Base-by-base conservation (phyloP, 2,329 filamentous ascomycete genomes). In the Trichoderma breve region DNA sequence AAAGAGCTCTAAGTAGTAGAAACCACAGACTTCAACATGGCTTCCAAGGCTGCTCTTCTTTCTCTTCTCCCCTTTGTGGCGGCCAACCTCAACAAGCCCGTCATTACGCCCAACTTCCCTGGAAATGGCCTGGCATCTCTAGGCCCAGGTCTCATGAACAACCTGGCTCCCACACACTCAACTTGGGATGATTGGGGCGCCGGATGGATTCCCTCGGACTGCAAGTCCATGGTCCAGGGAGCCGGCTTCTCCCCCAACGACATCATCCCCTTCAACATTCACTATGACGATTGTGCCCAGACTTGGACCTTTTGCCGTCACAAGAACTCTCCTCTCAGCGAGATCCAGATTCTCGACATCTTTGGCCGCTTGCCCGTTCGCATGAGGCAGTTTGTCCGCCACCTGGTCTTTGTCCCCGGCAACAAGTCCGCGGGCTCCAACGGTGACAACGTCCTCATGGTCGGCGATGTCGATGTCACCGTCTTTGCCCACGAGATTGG, bases 281-380 rank as follows among this genome's bases (percentile, higher is more conserved):
- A 72, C 64, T 79, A 77, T 61, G 60, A 73, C 57, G 79, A 80
- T 73, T 81, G 79, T 73, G 36, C 26, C 21, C 66, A 74, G 57
- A 70, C 74, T 28, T 81, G 79, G 79, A 75, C 77, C 64, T 76
- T 81, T 57, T 81, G 79, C 68, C 74, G 79, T 1, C 78, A 80
- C 72, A 76, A 74, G 57, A 71, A 77, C 36, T 73, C 77, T 11
- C 68, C 72, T 1, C 71, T 76, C n/a, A 74, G 67, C 72, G 62
- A 77, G 66, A 57, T 62, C 4, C 73, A 75, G 28, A 78, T 80
- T 74, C 73, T 77, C 14, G 75, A 76, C 53, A 69, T 77, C 30
- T 79, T 80, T 39, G 79, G 78, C 12, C 76, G 77, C 30, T 34
- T 80, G 14, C 79, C 79, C 12, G 70, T 80, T 14, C 75, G 75